phyloP scores from a whole-genome alignment of 2,329 filamentous ascomycete species.

The Trichophyton benhamiae region DNA sequence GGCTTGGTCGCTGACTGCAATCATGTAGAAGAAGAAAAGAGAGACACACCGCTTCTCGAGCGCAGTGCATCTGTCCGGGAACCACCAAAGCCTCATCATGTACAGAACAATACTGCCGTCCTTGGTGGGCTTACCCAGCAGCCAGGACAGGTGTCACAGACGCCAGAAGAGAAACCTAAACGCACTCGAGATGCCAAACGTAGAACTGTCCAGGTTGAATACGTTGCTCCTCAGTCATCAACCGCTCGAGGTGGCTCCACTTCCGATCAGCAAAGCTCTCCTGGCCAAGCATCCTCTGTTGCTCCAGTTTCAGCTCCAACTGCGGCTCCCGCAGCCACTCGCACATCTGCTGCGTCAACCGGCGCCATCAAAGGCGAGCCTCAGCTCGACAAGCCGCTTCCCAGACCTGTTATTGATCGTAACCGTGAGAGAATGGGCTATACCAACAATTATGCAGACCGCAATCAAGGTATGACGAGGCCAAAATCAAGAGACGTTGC shows the following conservation, averaged over 20 bases:
- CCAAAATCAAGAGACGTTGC: slow-evolving; percentile 40
- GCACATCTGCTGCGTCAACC: background rate
- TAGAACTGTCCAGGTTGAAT: slow-evolving; percentile 92
- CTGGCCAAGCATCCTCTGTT: background rate
- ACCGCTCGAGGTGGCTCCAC: slow-evolving; percentile 57
- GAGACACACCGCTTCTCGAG: slow-evolving; percentile 53
- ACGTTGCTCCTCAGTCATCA: slow-evolving; percentile 80
- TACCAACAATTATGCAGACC: slow-evolving; percentile 13
- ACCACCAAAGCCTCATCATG: slow-evolving; percentile 49
- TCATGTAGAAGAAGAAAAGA: slow-evolving; percentile 34
- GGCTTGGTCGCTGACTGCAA: background rate
- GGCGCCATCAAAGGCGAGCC: slow-evolving; percentile 32
- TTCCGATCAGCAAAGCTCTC: slow-evolving; percentile 13
- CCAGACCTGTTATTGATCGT: slow-evolving; percentile 8
- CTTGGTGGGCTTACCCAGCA: slow-evolving; percentile 56
- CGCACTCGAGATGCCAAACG: slow-evolving; percentile 63
- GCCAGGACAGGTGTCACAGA: slow-evolving; percentile 59
- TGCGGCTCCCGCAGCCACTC: background rate
- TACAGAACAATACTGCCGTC: slow-evolving; percentile 19
- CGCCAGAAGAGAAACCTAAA: slow-evolving; percentile 39
- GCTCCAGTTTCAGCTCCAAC: background rate
- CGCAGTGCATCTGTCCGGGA: slow-evolving; percentile 90
- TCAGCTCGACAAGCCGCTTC: slow-evolving; percentile 21
- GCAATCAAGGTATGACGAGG: slow-evolving; percentile 22
- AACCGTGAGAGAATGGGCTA: slow-evolving; percentile 5